A percentile compares a stretch with the other conserved stretches of the same genome.
Conservation (phyloP, 331 rosid species). For the Dryas integrifolia region DNA sequence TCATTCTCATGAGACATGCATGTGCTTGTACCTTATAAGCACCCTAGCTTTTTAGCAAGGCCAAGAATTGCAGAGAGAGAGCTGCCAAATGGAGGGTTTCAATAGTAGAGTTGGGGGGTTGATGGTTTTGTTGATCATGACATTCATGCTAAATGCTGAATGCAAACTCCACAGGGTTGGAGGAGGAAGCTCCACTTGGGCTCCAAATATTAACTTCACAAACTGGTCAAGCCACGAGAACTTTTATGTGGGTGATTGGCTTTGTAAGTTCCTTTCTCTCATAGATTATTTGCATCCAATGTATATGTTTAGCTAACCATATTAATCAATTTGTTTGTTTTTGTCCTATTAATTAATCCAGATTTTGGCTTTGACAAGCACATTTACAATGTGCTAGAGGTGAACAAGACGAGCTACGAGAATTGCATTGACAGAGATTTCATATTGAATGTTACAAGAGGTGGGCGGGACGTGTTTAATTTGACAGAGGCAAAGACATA, state of each 20-base stretch:
- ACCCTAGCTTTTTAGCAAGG: not conserved
- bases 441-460: constrained; percentile 45
- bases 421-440: constrained; percentile 43
- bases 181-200: constrained; percentile 64
- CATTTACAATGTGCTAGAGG: constrained; percentile 50
- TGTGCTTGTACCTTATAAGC: constrained; percentile 4
- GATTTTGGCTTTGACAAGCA: constrained; percentile 67
- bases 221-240: constrained; percentile 54
- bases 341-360: constrained; percentile 6
- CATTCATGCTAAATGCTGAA: constrained; percentile 16
- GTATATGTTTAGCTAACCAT: not conserved
- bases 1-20: constrained; percentile 9
- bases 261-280: constrained; percentile 42
- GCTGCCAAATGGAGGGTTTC: constrained; percentile 27
- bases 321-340: not conserved
- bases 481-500: constrained; percentile 40
- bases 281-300: not conserved
- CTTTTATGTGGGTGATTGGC: constrained; percentile 71
- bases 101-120: constrained; percentile 9
- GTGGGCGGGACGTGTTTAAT: constrained; percentile 64
- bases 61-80: not conserved
- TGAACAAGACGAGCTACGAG: constrained; percentile 49
- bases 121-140: constrained; percentile 6
- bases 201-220: constrained; percentile 45
- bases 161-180: constrained; percentile 64